Conservation (phyloP, 176 grass and related monocot species). For the Elymus sibiricus region DNA sequence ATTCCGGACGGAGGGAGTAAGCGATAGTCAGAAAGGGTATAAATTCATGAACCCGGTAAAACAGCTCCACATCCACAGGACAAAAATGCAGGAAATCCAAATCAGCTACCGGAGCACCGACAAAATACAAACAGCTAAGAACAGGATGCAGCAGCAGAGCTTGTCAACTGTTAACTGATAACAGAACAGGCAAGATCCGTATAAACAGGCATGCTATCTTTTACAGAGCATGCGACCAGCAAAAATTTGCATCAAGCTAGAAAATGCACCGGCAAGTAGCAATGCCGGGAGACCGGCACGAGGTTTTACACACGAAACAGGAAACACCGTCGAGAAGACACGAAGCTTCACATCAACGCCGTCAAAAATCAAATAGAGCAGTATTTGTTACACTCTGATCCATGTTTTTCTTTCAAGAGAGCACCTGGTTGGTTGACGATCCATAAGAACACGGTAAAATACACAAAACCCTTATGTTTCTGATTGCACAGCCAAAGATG, state of each 20-base stretch:
- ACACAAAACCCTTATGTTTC: neutral
- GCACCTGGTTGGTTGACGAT: neutral
- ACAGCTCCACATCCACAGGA: neutral
- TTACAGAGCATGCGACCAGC: neutral
- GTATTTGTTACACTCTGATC: no score
- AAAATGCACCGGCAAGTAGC: neutral
- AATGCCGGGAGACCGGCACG: neutral
- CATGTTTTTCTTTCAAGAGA: no score
- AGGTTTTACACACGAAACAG: neutral
- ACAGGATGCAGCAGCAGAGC: neutral
- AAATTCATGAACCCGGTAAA: neutral
- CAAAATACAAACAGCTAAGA: neutral
- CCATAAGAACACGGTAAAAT: neutral
- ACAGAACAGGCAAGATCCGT: neutral
- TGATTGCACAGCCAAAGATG: neutral
- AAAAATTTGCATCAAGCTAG: neutral
- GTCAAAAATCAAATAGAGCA: neutral
- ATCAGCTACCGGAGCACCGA: no score
- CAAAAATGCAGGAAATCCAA: neutral
- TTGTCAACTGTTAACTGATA: neutral
- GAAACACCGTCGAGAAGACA: neutral
- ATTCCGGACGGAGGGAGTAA: no score
- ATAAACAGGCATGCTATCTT: neutral
- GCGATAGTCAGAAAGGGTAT: neutral
- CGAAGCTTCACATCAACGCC: neutral